These are phyloP conservation scores for Phytophthora sojae DNA, from an alignment of 352 stramenopile genomes.

Conservation along the genomic window DNA sequence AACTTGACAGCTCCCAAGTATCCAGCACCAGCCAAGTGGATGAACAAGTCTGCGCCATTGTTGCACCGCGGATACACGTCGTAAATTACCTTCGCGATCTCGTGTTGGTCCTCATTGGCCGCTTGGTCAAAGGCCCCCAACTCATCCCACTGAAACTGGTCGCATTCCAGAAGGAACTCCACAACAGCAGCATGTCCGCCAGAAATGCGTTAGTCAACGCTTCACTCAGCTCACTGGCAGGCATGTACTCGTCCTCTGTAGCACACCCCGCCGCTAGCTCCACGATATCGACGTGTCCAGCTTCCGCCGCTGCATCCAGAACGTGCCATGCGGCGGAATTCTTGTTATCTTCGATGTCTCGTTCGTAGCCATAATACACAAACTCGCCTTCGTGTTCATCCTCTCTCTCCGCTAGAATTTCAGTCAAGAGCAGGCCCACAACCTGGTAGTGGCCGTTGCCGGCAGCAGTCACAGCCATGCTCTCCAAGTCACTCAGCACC, in stretches of 20 bases:
- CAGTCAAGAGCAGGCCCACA: no score
- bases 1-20: not conserved
- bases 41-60: not conserved
- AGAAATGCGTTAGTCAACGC: slow-evolving; percentile 2
- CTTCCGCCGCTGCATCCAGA: no score
- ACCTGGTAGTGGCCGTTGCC: no score
- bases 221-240: not conserved
- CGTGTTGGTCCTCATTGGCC: not conserved
- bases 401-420: no score
- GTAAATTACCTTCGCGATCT: slow-evolving; percentile 1
- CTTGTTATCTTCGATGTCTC: no score
- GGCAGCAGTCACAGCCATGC: no score
- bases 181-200: slow-evolving; percentile 2
- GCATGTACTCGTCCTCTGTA: not conserved
- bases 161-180: not conserved
- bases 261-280: not conserved
- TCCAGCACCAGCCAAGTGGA: not conserved
- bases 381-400: no score
- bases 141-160: not conserved
- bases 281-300: no score
- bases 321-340: no score
- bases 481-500: no score
- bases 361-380: no score
- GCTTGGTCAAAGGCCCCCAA: not conserved
- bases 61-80: not conserved